Conservation (phyloP, 805 yeast genomes). For the Lachancea waltii region DNA sequence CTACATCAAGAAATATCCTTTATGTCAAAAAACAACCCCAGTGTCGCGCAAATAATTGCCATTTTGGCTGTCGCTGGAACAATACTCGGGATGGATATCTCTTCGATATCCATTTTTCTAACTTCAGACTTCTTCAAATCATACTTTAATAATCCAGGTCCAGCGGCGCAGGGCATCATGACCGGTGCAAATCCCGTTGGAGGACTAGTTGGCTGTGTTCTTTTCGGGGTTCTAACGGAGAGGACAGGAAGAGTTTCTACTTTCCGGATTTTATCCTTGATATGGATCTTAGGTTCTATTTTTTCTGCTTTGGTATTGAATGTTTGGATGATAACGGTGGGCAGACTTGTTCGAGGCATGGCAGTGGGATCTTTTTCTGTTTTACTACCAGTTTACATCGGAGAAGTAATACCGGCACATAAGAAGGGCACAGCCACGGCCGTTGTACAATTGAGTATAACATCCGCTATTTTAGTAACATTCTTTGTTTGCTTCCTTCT, state of each 20-base stretch:
- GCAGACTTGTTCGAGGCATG: constrained; percentile 46
- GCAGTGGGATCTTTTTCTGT: constrained; percentile 53
- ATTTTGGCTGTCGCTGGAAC: constrained; percentile 63
- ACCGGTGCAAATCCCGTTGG: constrained; percentile 76
- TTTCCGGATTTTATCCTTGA: constrained; percentile 45
- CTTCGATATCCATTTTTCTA: constrained; percentile 70
- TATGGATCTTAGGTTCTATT: constrained; percentile 53
- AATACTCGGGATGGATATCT: constrained; percentile 73
- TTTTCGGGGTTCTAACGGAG: constrained; percentile 47
- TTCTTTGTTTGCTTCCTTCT: constrained; percentile 44
- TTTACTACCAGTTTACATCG: constrained; percentile 48
- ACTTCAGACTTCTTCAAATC: constrained; percentile 41
- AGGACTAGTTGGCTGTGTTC: constrained; percentile 51
- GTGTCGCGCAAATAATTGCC: constrained; percentile 46
- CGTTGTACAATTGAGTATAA: constrained; percentile 50
- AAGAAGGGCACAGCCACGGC: constrained; percentile 48
- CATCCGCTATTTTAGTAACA: constrained; percentile 53
- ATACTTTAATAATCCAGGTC: constrained; percentile 48
- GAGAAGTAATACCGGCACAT: constrained; percentile 42
- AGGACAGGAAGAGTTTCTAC: constrained; percentile 50
- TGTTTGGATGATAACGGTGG: constrained; percentile 42
- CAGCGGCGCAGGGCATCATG: constrained; percentile 62
- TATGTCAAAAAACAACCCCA: too few relatives aligned
- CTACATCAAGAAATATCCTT: too few relatives aligned
- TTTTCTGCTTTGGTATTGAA: constrained; percentile 28